Percentiles rank a stretch among this genome's conserved stretches.
These are phyloP conservation scores for Verticillium klebahnii DNA, from an alignment of 2,329 filamentous ascomycete species.

Conservation along the genomic window DNA sequence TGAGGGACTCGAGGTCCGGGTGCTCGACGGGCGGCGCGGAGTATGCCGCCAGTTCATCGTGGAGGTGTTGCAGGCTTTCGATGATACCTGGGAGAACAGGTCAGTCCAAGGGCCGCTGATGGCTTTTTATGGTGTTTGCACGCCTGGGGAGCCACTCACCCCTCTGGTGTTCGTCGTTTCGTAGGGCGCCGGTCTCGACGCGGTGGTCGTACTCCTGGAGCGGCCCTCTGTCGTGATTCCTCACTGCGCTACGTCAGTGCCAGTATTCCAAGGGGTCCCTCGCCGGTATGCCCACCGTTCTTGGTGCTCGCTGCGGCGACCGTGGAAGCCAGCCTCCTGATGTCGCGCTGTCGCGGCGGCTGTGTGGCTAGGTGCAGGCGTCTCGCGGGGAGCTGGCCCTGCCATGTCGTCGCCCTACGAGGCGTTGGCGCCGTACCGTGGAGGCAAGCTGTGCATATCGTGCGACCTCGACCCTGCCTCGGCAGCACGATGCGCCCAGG, in stretches of 20 bases:
- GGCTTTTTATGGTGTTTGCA: too few species aligned
- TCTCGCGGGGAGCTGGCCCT: background rate
- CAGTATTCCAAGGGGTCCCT: background rate
- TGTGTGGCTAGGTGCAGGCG: background rate
- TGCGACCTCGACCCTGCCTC: background rate
- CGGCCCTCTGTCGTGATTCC: conserved; percentile 55
- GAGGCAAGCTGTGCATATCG: conserved; percentile 1
- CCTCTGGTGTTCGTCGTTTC: conserved; percentile 89
- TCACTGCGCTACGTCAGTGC: background rate
- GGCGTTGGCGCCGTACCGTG: background rate
- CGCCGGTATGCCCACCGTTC: conserved; percentile 1
- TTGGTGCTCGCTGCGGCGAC: conserved; percentile 7
- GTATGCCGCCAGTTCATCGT: conserved; percentile 76
- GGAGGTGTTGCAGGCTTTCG: conserved; percentile 80
- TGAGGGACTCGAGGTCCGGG: conserved; percentile 68
- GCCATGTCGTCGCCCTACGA: background rate
- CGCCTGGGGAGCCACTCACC: conserved; percentile 38
- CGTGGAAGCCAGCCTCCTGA: conserved; percentile 8
- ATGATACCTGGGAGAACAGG: conserved; percentile 63
- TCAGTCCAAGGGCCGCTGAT: background rate
- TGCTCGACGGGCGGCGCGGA: conserved; percentile 68
- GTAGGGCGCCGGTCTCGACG: conserved; percentile 67
- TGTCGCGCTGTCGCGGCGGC: background rate
- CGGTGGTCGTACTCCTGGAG: conserved; percentile 84
- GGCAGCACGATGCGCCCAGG: conserved; percentile 1